Percentiles rank a stretch among this genome's conserved stretches.
Conservation (phyloP, 441 rosid species). For the Euphorbia schlechtendalii region DNA sequence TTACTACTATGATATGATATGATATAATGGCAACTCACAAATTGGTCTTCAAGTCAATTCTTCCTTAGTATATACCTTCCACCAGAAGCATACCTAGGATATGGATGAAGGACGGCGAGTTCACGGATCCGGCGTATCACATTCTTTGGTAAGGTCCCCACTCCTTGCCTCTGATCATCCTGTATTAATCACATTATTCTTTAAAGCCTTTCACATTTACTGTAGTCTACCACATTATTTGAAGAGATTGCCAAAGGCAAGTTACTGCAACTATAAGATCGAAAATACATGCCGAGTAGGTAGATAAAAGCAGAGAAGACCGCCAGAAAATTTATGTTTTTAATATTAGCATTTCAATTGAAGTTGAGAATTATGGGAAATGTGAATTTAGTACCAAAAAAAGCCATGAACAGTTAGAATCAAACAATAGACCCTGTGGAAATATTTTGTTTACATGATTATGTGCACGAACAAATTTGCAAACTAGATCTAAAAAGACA, state of each 20-base stretch:
- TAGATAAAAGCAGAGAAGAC: not conserved
- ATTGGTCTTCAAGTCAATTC: conserved; percentile 23
- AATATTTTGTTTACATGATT: not conserved
- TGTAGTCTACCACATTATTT: not conserved
- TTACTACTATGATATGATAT: conserved; percentile 12
- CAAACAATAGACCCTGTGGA: no score
- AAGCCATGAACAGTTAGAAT: not conserved
- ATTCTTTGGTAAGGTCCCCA: conserved; percentile 45
- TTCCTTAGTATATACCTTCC: conserved; percentile 37
- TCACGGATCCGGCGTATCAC: conserved; percentile 53
- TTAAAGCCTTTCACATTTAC: not conserved
- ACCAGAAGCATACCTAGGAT: conserved; percentile 40
- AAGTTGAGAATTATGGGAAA: not conserved
- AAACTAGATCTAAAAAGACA: no score
- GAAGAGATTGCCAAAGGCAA: not conserved
- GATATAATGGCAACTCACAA: conserved; percentile 17
- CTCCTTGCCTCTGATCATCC: conserved; percentile 39
- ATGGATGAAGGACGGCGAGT: conserved; percentile 64
- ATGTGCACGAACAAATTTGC: not conserved
- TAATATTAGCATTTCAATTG: not conserved
- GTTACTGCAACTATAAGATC: not conserved
- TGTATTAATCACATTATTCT: conserved; percentile 26
- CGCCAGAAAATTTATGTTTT: not conserved
- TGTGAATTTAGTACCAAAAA: not conserved
- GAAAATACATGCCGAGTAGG: not conserved